Evolutionary conservation across 371 early-diverging fungal species (phyloP).

Genomic region (Saksenaea oblongispora): DNA sequence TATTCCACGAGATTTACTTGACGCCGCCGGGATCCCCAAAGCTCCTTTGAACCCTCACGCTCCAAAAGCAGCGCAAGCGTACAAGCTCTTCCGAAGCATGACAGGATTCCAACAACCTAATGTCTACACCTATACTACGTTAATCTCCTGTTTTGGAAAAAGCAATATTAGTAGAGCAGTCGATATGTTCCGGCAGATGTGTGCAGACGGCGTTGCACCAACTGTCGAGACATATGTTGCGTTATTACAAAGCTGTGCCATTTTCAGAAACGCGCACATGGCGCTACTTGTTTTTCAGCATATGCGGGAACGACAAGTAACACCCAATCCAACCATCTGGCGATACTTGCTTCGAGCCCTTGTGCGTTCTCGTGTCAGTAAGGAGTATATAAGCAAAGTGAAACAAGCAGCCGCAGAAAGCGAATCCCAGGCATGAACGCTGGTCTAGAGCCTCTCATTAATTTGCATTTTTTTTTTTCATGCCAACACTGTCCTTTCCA

Average conservation of each 20-base stretch:
- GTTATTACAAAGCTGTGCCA: conserved; percentile 46
- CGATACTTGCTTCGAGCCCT: conserved; percentile 42
- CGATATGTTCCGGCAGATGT: conserved; percentile 43
- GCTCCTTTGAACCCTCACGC: conserved; percentile 11
- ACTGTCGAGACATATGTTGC: conserved; percentile 42
- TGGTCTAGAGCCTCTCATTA: background rate
- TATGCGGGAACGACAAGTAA: conserved; percentile 34
- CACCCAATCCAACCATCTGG: conserved; percentile 42
- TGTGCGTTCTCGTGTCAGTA: conserved; percentile 34
- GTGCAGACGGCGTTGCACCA: conserved; percentile 31
- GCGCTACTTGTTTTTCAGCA: conserved; percentile 36
- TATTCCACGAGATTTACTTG: conserved; percentile 15
- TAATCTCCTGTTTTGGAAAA: conserved; percentile 51
- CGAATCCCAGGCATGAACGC: background rate
- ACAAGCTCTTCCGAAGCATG: conserved; percentile 33
- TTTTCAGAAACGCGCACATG: conserved; percentile 36
- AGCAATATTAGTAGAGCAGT: conserved; percentile 32
- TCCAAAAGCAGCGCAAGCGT: conserved; percentile 29
- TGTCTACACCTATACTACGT: conserved; percentile 47
- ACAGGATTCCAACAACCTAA: conserved; percentile 45
- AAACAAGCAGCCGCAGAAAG: background rate
- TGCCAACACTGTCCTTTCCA: background rate
- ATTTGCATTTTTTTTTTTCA: conserved; percentile 6
- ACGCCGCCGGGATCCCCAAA: conserved; percentile 21
- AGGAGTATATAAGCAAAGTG: conserved; percentile 32